Conservation (phyloP, 352 stramenopile species). For the Peronospora destructor region DNA sequence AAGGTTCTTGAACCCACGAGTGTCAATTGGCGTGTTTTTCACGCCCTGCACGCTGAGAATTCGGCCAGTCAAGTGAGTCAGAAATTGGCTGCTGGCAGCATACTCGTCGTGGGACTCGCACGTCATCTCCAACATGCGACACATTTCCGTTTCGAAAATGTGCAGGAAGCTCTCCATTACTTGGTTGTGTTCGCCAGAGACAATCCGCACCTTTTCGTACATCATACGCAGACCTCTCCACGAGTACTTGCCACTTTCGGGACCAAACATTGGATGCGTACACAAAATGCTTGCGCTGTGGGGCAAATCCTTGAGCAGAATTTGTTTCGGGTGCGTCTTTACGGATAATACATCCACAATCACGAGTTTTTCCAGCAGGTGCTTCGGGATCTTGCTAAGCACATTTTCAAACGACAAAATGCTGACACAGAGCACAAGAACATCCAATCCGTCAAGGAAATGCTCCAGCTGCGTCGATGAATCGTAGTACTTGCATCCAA, state of each 20-base stretch:
- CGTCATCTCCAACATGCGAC: slow-evolving; percentile 94
- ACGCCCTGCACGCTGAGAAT: slow-evolving; percentile 90
- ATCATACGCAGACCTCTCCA: slow-evolving; percentile 95
- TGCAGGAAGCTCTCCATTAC: slow-evolving; percentile 88
- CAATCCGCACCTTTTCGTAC: slow-evolving; percentile 90
- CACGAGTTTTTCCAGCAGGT: slow-evolving; percentile 81
- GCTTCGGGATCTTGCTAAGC: slow-evolving; percentile 49
- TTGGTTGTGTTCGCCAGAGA: slow-evolving; percentile 43
- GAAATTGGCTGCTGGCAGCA: slow-evolving; percentile 96
- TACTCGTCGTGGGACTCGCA: slow-evolving; percentile 95
- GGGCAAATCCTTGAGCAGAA: slow-evolving; percentile 88
- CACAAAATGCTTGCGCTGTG: slow-evolving; percentile 90
- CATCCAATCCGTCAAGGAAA: slow-evolving; percentile 90
- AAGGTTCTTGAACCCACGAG: slow-evolving; percentile 95
- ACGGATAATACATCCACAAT: slow-evolving; percentile 97
- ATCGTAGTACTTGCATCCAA: slow-evolving; percentile 62
- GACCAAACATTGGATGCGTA: slow-evolving; percentile 98
- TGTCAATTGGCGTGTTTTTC: slow-evolving; percentile 91
- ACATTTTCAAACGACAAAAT: slow-evolving; percentile 76
- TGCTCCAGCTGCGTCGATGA: slow-evolving; percentile 62
- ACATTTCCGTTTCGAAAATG: slow-evolving; percentile 95
- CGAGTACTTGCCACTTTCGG: slow-evolving; percentile 91
- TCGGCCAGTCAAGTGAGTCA: slow-evolving; percentile 95
- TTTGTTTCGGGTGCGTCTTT: slow-evolving; percentile 94
- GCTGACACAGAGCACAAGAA: slow-evolving; percentile 89